These are phyloP conservation scores for Carpediemonas membranifera DNA, from an alignment of 78 protist species.

Conservation along the genomic window DNA sequence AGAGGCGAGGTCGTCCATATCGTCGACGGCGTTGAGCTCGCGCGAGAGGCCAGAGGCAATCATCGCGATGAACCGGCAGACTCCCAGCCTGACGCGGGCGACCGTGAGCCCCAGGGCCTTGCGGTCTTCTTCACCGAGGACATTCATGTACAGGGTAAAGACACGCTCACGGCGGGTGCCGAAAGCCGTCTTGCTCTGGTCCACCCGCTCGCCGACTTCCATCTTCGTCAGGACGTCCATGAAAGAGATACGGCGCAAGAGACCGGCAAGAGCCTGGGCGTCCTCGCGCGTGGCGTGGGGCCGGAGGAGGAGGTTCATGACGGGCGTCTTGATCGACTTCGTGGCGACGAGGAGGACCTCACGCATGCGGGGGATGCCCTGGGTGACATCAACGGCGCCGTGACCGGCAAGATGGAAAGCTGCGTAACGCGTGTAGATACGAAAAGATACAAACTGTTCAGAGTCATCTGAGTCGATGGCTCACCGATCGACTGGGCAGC, in stretches of 20 bases:
- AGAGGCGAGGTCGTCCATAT: too few species aligned
- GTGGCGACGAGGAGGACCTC: slow-evolving; percentile 78
- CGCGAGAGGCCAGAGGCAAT: too few species aligned
- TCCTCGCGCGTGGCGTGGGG: background rate
- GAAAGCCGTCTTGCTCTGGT: too few species aligned
- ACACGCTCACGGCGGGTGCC: too few species aligned
- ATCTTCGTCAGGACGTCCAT: background rate
- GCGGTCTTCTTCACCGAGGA: too few species aligned
- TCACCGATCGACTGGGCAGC: slow-evolving; percentile 95
- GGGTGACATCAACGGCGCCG: slow-evolving; percentile 76
- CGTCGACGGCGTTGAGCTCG: too few species aligned
- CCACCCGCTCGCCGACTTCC: background rate
- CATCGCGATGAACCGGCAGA: too few species aligned
- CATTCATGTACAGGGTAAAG: too few species aligned
- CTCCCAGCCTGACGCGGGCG: too few species aligned
- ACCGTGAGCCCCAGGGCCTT: too few species aligned
- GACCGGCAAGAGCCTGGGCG: background rate
- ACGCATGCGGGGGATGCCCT: slow-evolving; percentile 87
- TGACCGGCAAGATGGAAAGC: slow-evolving; percentile 99
- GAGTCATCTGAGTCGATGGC: slow-evolving; percentile 95
- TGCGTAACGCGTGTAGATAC: background rate
- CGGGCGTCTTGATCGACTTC: slow-evolving; percentile 27
- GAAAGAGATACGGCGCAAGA: background rate
- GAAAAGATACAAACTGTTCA: slow-evolving; percentile 80
- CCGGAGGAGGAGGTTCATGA: too few species aligned